Evolutionary conservation across 2,329 filamentous ascomycete species (phyloP), one percentile per base, ranked within the genome.

Genomic region (Claviceps paspali): DNA sequence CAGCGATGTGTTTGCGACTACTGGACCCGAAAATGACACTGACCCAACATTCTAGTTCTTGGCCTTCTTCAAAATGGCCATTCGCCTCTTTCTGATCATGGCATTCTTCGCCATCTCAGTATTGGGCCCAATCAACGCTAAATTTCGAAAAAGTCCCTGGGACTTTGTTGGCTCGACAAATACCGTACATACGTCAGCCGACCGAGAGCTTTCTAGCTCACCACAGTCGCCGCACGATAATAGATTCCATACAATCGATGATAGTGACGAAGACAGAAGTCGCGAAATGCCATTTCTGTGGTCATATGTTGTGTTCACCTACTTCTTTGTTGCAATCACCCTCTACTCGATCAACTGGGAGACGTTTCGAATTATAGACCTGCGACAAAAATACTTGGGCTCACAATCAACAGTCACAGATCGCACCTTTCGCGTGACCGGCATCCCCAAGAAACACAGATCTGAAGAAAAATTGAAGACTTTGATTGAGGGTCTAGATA

Each of bases 381-480:
- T 88, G 22, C 70, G 91, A 18, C 91, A 98, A 56, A 77, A 86
- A 41, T 98, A 95, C 52, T 69, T 98, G 8, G 91, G 91, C 10
- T 85, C 79, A 17, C 88, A 96, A 57, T 87, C 82, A 0, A 96
- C 88, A n/a, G 75, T 95, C 36, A 96, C 91, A 1, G 91, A 98
- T 58, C 77, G 87, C 23, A 98, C 91, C 0, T 87, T 98, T 49
- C 79, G 85, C 18, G 62, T 98, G 14, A 91, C 88, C 0, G 88
- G 88, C 0, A 88, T 98, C 17, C 91, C 92, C 0, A 53, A 59
- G 3, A 77, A 88, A 18, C 61, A 96, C 41, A 73, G 83, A 40
- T 81, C 81, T 0, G 88, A 96, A 55, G 72, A 76, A 8, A 79
- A 79, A 48, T 84, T 98, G 47, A 91, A 84, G 53, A 68, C 82